Percentiles rank a stretch among this genome's conserved stretches.
These are phyloP conservation scores for Tagetes patula DNA, from an alignment of 129 eudicot genomes.

Conservation along the genomic window DNA sequence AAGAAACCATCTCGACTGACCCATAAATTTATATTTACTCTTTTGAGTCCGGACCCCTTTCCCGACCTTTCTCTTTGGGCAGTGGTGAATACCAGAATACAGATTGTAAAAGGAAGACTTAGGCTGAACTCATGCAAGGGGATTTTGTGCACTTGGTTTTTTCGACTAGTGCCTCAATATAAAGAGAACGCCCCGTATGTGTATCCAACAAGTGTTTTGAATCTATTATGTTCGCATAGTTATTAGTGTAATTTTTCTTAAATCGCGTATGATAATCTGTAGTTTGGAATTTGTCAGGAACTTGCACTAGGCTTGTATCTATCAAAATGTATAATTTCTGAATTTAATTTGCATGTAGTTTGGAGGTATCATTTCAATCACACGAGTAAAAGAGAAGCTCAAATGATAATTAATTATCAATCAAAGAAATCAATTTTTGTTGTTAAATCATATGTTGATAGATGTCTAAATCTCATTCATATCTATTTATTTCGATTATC, in stretches of 20 bases:
- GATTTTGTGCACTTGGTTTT: constrained; percentile 33
- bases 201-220: constrained; percentile 1
- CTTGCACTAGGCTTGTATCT: constrained; percentile 25
- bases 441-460: too few relatives aligned
- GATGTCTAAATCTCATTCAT: too few relatives aligned
- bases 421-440: too few relatives aligned
- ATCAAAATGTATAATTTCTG: constrained; percentile 17
- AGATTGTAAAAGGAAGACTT: constrained; percentile 17
- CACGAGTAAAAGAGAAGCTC: too few relatives aligned
- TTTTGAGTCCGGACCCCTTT: constrained; percentile 8
- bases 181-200: neutral
- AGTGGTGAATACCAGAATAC: constrained; percentile 25
- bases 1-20: constrained; percentile 28
- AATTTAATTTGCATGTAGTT: neutral
- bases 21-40: constrained; percentile 16
- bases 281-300: constrained; percentile 12
- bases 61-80: constrained; percentile 12
- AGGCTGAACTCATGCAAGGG: constrained; percentile 21
- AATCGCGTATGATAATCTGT: constrained; percentile 12
- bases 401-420: too few relatives aligned
- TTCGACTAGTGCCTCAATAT: constrained; percentile 31
- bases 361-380: neutral
- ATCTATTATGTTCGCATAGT: constrained; percentile 16
- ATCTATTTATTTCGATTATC: too few relatives aligned
- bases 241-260: constrained; percentile 4